A percentile compares a stretch with the other conserved stretches of the same genome.
phyloP scores from a whole-genome alignment of 2,329 filamentous ascomycete species.

The Stylonectria norvegica region DNA sequence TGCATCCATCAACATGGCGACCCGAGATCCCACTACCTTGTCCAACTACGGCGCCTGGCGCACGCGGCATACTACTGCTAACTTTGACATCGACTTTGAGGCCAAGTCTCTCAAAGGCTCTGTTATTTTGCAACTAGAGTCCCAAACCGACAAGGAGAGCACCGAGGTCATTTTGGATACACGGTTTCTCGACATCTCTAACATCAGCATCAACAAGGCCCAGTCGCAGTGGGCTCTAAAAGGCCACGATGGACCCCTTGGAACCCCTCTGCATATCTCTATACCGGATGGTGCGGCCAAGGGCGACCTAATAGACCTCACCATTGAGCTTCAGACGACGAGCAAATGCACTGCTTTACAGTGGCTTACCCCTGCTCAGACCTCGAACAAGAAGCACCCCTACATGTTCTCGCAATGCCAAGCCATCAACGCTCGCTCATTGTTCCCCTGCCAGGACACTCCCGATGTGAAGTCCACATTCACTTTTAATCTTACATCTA shows the following conservation, averaged over 20 bases:
- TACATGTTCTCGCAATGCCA: constrained; percentile 99
- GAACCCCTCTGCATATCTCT: constrained; percentile 65
- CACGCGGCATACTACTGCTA: constrained; percentile 77
- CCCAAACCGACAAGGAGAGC: constrained; percentile 67
- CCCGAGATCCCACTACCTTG: constrained; percentile 81
- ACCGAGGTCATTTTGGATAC: constrained; percentile 83
- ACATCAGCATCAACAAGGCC: constrained; percentile 66
- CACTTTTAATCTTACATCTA: constrained; percentile 81
- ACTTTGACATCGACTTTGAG: constrained; percentile 81
- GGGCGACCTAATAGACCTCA: constrained; percentile 50
- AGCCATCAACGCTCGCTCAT: constrained; percentile 87
- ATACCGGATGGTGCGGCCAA: constrained; percentile 53
- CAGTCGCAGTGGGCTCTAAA: constrained; percentile 66
- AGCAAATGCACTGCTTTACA: constrained; percentile 87
- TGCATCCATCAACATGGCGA: constrained; percentile 31
- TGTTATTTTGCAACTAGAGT: constrained; percentile 73
- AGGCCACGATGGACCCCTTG: constrained; percentile 68
- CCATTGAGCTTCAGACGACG: constrained; percentile 77
- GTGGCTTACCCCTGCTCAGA: constrained; percentile 92
- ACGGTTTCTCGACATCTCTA: constrained; percentile 72
- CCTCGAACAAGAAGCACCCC: constrained; percentile 90
- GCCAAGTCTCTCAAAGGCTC: constrained; percentile 72
- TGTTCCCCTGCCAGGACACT: constrained; percentile 97
- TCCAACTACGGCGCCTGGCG: constrained; percentile 89
- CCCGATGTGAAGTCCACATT: constrained; percentile 97